phyloP scores from a whole-genome alignment of 2,329 filamentous ascomycete genomes.

The Fusarium verticillioides region DNA sequence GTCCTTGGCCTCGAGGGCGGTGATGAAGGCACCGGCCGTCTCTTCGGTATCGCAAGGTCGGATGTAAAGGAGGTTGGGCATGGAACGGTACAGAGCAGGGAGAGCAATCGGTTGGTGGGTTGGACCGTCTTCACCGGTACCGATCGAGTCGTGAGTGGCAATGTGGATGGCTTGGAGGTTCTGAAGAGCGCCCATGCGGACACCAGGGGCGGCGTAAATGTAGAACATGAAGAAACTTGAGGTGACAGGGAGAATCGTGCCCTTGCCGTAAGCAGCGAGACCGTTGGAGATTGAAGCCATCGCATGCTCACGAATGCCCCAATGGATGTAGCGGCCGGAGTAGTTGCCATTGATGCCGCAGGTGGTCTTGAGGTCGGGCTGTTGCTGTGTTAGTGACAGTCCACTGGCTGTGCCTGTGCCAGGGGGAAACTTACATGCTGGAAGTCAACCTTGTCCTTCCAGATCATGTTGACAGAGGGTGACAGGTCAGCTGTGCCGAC shows the following conservation, averaged over 20 bases:
- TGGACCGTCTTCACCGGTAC: constrained; percentile 69
- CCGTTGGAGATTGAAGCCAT: constrained; percentile 70
- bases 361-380: constrained; percentile 52
- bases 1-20: constrained; percentile 55
- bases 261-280: constrained; percentile 66
- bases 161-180: constrained; percentile 67
- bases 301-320: constrained; percentile 70
- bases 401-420: neutral
- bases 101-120: constrained; percentile 72
- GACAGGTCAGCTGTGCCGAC: constrained; percentile 65
- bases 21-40: constrained; percentile 63
- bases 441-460: constrained; percentile 63
- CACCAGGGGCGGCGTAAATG: constrained; percentile 64
- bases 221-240: constrained; percentile 74
- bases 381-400: neutral
- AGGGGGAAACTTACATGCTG: constrained; percentile 50
- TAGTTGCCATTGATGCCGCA: constrained; percentile 66
- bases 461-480: constrained; percentile 66
- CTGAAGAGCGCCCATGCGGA: constrained; percentile 70
- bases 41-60: constrained; percentile 70
- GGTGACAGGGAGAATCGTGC: constrained; percentile 67
- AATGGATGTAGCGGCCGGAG: constrained; percentile 67
- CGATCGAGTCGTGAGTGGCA: constrained; percentile 71
- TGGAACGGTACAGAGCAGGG: constrained; percentile 67
- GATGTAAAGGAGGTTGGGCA: constrained; percentile 71